A percentile compares a stretch with the other conserved stretches of the same genome.
phyloP scores from a whole-genome alignment of 306 rosid genomes.

The Castanea mollissima region DNA sequence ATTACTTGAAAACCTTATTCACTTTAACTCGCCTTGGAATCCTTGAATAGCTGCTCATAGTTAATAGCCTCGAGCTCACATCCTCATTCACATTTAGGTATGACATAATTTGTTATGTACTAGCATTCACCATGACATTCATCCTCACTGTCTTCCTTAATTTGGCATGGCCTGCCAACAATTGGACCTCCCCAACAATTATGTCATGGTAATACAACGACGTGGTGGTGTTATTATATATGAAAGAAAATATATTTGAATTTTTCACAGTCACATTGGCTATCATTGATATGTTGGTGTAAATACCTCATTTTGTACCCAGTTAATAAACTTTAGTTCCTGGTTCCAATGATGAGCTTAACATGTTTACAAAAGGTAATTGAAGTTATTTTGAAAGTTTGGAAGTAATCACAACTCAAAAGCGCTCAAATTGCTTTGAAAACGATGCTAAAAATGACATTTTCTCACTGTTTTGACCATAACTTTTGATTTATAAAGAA shows the following conservation, averaged over 20 bases:
- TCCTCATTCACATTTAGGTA: slow-evolving; percentile 26
- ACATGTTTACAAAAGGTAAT: no score
- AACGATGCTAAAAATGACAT: no score
- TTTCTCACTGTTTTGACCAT: no score
- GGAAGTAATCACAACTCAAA: no score
- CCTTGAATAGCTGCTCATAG: slow-evolving; percentile 42
- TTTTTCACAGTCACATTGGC: slow-evolving; percentile 58
- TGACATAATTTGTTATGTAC: slow-evolving; percentile 15
- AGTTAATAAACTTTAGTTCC: no score
- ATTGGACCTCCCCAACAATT: slow-evolving; percentile 50
- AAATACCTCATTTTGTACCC: no score
- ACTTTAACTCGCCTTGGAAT: slow-evolving; percentile 54
- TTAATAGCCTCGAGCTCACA: slow-evolving; percentile 35
- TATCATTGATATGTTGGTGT: slow-evolving; percentile 24
- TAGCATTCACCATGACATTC: slow-evolving; percentile 42
- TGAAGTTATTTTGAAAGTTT: no score
- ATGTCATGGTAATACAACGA: slow-evolving; percentile 32
- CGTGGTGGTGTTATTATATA: slow-evolving; percentile 54
- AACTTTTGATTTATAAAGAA: no score
- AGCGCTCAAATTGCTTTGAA: no score
- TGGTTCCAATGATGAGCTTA: no score
- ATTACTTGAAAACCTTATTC: slow-evolving; percentile 32
- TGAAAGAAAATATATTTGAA: slow-evolving; percentile 48
- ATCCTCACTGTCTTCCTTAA: slow-evolving; percentile 42
- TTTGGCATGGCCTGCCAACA: slow-evolving; percentile 37